Evolutionary conservation across 257 asterid genomes (phyloP).

Genomic region (Leonotis leonurus): DNA sequence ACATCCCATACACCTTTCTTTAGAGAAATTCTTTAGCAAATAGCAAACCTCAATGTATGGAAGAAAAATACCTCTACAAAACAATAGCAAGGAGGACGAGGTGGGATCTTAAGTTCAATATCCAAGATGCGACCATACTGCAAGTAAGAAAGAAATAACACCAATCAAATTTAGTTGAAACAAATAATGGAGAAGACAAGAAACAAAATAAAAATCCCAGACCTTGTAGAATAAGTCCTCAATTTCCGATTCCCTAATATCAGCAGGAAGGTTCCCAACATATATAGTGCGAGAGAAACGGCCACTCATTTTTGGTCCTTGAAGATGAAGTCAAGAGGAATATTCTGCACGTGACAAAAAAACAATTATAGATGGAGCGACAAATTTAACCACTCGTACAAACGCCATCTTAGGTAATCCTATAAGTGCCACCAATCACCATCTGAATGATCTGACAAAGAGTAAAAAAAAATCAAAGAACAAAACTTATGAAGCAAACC

Average conservation of each 20-base stretch:
- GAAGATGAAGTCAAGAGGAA: slow-evolving; percentile 25
- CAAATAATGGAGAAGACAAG: background rate
- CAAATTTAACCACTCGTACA: slow-evolving; percentile 13
- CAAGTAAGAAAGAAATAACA: slow-evolving; percentile 18
- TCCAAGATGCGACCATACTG: slow-evolving; percentile 97
- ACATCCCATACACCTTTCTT: background rate
- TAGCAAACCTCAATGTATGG: background rate
- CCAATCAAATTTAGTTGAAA: background rate
- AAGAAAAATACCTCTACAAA: slow-evolving; percentile 87
- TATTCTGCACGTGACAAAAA: slow-evolving; percentile 31
- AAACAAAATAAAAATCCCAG: slow-evolving; percentile 1
- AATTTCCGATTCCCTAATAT: slow-evolving; percentile 79
- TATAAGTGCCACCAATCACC: slow-evolving; percentile 17
- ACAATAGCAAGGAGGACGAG: slow-evolving; percentile 96
- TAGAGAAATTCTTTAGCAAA: background rate
- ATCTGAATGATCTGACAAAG: slow-evolving; percentile 28
- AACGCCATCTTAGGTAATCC: slow-evolving; percentile 20
- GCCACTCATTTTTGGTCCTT: slow-evolving; percentile 74
- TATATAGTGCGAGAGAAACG: slow-evolving; percentile 92
- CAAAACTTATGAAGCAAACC: slow-evolving; percentile 94
- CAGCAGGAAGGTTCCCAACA: slow-evolving; percentile 97
- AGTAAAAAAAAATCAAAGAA: slow-evolving; percentile 25
- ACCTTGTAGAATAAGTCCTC: slow-evolving; percentile 98
- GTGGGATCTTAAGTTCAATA: slow-evolving; percentile 92
- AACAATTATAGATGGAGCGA: slow-evolving; percentile 14